These are phyloP conservation scores for Hemileia vastatrix DNA, from an alignment of 1,284 basidiomycete genomes.

Conservation along the genomic window DNA sequence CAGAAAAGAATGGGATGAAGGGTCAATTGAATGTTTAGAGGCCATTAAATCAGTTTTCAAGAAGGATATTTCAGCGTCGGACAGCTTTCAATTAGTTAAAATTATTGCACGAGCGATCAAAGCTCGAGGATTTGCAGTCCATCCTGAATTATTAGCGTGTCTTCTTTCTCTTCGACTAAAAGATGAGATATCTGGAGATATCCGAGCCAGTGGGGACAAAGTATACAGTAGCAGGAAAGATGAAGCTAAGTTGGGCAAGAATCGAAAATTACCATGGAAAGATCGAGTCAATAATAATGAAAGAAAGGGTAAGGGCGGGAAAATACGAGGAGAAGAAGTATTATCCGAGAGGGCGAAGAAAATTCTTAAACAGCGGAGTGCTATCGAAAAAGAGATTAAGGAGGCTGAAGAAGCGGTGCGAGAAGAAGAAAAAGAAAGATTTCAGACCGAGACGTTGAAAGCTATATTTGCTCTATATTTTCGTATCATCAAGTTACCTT, in stretches of 20 bases:
- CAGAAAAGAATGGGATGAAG: slow-evolving; percentile 67
- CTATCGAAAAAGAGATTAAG: slow-evolving; percentile 75
- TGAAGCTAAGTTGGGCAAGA: neutral
- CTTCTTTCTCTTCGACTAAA: slow-evolving; percentile 77
- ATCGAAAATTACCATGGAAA: slow-evolving; percentile 44
- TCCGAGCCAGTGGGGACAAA: slow-evolving; percentile 59
- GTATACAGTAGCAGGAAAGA: slow-evolving; percentile 38
- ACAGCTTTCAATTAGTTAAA: slow-evolving; percentile 80
- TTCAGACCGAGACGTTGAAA: slow-evolving; percentile 98
- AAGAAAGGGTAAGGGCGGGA: slow-evolving; percentile 48
- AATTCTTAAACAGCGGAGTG: slow-evolving; percentile 67
- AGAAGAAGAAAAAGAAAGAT: slow-evolving; percentile 70
- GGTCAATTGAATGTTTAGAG: slow-evolving; percentile 61
- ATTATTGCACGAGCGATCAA: slow-evolving; percentile 93
- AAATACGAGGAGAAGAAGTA: slow-evolving; percentile 57
- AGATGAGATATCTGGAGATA: slow-evolving; percentile 61
- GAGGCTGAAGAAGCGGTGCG: slow-evolving; percentile 95
- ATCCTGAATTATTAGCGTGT: slow-evolving; percentile 76
- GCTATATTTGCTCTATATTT: slow-evolving; percentile 97
- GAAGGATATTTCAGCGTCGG: slow-evolving; percentile 60
- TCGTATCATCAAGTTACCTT: slow-evolving; percentile 79
- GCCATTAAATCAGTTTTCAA: slow-evolving; percentile 72
- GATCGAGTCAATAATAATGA: slow-evolving; percentile 49
- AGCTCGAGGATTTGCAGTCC: slow-evolving; percentile 78
- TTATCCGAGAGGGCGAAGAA: slow-evolving; percentile 80